Evolutionary conservation across 2,329 filamentous ascomycete genomes (phyloP).

Genomic region (Claviceps sorghi): DNA sequence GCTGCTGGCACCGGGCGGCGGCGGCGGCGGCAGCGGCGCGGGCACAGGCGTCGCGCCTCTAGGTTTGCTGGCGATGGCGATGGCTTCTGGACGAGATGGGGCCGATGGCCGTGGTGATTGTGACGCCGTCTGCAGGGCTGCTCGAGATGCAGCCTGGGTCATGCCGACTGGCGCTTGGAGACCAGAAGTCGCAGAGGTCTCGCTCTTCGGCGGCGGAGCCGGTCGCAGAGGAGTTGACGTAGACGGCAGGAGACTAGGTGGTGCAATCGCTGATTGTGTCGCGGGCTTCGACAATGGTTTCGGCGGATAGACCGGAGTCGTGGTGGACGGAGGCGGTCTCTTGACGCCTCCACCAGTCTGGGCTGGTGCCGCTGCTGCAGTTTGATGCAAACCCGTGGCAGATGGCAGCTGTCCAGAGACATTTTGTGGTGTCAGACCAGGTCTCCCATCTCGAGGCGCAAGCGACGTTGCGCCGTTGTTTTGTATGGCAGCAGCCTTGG

Average conservation of each 20-base stretch:
- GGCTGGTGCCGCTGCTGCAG: neutral
- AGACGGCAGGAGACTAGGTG: constrained; percentile 15
- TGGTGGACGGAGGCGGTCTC: constrained; percentile 14
- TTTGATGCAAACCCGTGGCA: constrained; percentile 7
- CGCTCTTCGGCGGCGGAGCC: constrained; percentile 17
- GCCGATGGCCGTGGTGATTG: constrained; percentile 18
- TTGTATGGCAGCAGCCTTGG: constrained; percentile 20
- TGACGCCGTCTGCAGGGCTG: constrained; percentile 17
- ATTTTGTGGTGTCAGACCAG: constrained; percentile 2
- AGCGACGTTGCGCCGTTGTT: constrained; percentile 18
- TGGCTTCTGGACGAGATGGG: constrained; percentile 20
- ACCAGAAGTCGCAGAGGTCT: constrained; percentile 16
- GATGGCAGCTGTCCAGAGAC: neutral
- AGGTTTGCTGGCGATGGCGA: constrained; percentile 12
- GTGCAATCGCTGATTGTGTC: constrained; percentile 13
- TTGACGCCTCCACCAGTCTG: constrained; percentile 11
- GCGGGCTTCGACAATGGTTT: constrained; percentile 14
- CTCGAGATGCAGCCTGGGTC: constrained; percentile 17
- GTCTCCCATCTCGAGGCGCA: constrained; percentile 20
- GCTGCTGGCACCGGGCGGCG: neutral
- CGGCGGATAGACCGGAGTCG: constrained; percentile 22
- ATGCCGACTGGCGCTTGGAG: constrained; percentile 23
- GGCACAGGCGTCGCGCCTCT: constrained; percentile 13
- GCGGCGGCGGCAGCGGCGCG: neutral
- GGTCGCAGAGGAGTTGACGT: constrained; percentile 16